Base-by-base conservation (phyloP, 2,329 filamentous ascomycete genomes). In the Penicillium hordei region DNA sequence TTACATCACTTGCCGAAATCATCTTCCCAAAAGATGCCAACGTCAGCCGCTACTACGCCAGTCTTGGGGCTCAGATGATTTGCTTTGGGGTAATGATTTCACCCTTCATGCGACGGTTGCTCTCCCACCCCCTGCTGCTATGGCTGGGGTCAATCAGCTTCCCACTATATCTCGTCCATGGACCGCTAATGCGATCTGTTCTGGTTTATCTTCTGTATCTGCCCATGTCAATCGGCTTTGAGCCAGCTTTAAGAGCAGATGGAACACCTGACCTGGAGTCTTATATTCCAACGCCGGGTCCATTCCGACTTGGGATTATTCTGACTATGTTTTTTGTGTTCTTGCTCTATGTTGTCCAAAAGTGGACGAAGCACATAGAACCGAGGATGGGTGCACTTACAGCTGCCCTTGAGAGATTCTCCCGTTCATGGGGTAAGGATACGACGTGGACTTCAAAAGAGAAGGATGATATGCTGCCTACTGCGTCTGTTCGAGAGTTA, bases 101-200 rank as follows among this genome's bases (percentile, higher is more conserved):
- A 0, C 77, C 78, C 1, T 69, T 72, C 29, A 72, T 82, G 31
- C 84, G 85, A 60, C 78, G 78, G 50, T 62, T 82, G 0, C 78
- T 88, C 3, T 83, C 82, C 4, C 81, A 80, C 57, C 79, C 79
- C 33, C 78, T 80, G 54, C 80, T 88, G 43, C 78, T 85, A 44
- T 88, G 84, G 80, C 79, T 88, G 13, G 86, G 86, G 44, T 83
- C 83, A 65, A 82, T 87, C 72, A 85, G 82, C 44, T 87, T 87
- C 65, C 84, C 85, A 1, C 82, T 88, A 15, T 88, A 88, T 65
- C 78, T 88, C 7, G 73, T 88, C 21, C 86, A 88, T 70, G 86
- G 85, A 42, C 81, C 82, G 0, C 76, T 88, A 31, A 80, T 87
- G 63, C 82, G 85, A 56, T 82, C 81, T 25, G 70, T 86, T 8